Percentiles rank a stretch among this genome's conserved stretches.
phyloP scores from a whole-genome alignment of 108 stramenopile genomes.

The Skeletonema marinoi region DNA sequence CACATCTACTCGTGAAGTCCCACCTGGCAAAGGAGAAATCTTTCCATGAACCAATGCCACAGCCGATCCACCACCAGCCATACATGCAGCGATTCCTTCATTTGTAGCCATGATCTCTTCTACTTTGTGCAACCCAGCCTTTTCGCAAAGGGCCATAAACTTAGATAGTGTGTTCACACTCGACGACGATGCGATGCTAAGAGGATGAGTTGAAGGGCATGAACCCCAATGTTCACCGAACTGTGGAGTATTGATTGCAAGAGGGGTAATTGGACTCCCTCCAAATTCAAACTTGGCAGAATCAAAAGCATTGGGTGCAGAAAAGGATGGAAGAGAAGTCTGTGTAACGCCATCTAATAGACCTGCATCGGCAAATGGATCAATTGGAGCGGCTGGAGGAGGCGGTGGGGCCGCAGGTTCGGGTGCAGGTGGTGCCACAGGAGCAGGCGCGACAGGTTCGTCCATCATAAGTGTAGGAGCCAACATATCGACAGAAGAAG shows the following conservation, averaged over 20 bases:
- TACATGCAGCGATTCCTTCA: constrained; percentile 87
- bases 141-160: constrained; percentile 63
- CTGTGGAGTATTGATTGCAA: constrained; percentile 86
- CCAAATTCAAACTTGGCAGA: constrained; percentile 79
- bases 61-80: constrained; percentile 70
- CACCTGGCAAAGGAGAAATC: constrained; percentile 59
- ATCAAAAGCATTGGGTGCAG: constrained; percentile 22
- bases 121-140: constrained; percentile 66
- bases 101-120: constrained; percentile 89
- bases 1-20: constrained; percentile 60
- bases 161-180: constrained; percentile 54
- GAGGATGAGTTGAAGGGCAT: constrained; percentile 65
- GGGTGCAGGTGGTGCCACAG: constrained; percentile 33
- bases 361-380: constrained; percentile 82
- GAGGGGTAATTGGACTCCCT: constrained; percentile 71
- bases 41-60: constrained; percentile 84
- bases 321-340: constrained; percentile 55
- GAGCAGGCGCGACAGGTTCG: constrained; percentile 13
- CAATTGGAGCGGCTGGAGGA: constrained; percentile 44
- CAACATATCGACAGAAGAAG: constrained; percentile 54
- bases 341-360: constrained; percentile 62
- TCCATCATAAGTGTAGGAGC: constrained; percentile 43
- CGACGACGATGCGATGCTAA: constrained; percentile 46
- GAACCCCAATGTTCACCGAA: constrained; percentile 91
- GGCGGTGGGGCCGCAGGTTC: constrained; percentile 22